A percentile compares a stretch with the other conserved stretches of the same genome.
Evolutionary conservation across 495 filamentous ascomycete species (phyloP).

Genomic region (Penicillium ochrochloron): DNA sequence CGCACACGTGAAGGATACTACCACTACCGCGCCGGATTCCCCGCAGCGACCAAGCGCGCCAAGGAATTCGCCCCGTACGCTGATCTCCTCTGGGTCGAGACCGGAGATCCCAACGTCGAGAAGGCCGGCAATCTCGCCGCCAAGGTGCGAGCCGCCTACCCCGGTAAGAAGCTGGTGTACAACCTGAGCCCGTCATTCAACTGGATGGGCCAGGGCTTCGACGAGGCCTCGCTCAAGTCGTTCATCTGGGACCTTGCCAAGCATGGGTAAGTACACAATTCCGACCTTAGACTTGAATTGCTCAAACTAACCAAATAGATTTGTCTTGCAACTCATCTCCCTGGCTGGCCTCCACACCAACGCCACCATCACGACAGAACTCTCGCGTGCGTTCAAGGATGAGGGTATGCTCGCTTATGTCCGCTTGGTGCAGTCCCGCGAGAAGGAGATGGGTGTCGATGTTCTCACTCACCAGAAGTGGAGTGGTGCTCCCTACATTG

Average conservation of each 20-base stretch:
- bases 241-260: conserved; percentile 97
- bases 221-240: conserved; percentile 72
- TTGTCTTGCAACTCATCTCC: conserved; percentile 91
- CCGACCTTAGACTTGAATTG: not conserved
- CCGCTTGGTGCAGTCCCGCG: conserved; percentile 79
- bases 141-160: conserved; percentile 66
- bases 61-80: conserved; percentile 90
- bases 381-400: conserved; percentile 79
- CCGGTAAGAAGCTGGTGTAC: conserved; percentile 91
- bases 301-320: conserved; percentile 46
- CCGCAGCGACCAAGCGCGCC: conserved; percentile 89
- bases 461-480: conserved; percentile 98
- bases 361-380: conserved; percentile 83
- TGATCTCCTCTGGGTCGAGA: conserved; percentile 97
- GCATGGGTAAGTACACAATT: conserved; percentile 62
- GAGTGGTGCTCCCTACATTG: conserved; percentile 91
- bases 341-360: conserved; percentile 89
- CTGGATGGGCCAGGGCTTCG: conserved; percentile 95
- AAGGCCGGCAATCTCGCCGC: conserved; percentile 75
- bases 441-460: conserved; percentile 92
- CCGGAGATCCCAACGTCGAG: conserved; percentile 79
- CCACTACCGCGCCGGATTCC: conserved; percentile 88
- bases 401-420: conserved; percentile 98
- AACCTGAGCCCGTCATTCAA: conserved; percentile 97
- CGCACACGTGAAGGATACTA: conserved; percentile 96